Evolutionary conservation across 345 rosid species (phyloP).

Genomic region (Rhizophora apiculata): DNA sequence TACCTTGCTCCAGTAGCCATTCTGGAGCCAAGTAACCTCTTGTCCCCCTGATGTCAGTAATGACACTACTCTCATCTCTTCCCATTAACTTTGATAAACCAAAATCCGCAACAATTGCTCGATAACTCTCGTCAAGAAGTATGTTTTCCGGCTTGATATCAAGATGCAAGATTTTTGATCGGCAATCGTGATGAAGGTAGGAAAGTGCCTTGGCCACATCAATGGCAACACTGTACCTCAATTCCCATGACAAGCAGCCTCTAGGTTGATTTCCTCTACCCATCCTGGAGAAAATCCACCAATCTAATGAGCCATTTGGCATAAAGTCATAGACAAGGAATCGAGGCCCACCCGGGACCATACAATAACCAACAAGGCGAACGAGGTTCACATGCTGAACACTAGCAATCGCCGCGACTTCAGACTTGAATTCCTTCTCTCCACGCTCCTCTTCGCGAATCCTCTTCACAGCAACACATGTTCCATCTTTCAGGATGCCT

Average conservation of each 20-base stretch:
- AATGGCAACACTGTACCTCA: conserved; percentile 22
- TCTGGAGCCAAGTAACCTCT: conserved; percentile 31
- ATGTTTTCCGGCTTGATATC: conserved; percentile 33
- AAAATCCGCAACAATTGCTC: conserved; percentile 27
- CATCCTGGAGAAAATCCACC: conserved; percentile 23
- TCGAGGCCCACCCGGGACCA: conserved; percentile 15
- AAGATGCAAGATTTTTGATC: conserved; percentile 27
- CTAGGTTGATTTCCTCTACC: conserved; percentile 20
- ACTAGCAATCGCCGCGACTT: conserved; percentile 30
- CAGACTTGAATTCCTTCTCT: conserved; percentile 26
- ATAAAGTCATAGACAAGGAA: conserved; percentile 23
- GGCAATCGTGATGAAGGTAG: conserved; percentile 29
- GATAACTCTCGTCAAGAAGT: conserved; percentile 20
- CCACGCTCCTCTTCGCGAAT: conserved; percentile 22
- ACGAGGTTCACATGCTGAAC: conserved; percentile 27
- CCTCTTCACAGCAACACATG: conserved; percentile 24
- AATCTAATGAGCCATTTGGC: conserved; percentile 27
- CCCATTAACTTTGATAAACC: conserved; percentile 24
- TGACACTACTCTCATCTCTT: conserved; percentile 22
- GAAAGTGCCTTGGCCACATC: conserved; percentile 33
- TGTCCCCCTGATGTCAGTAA: conserved; percentile 26
- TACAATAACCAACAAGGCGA: conserved; percentile 25
- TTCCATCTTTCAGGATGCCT: conserved; percentile 25
- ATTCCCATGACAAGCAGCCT: conserved; percentile 57
- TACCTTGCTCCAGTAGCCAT: conserved; percentile 24